Evolutionary conservation across 2,329 filamentous ascomycete genomes (phyloP).

Genomic region (Botryotinia narcissicola): DNA sequence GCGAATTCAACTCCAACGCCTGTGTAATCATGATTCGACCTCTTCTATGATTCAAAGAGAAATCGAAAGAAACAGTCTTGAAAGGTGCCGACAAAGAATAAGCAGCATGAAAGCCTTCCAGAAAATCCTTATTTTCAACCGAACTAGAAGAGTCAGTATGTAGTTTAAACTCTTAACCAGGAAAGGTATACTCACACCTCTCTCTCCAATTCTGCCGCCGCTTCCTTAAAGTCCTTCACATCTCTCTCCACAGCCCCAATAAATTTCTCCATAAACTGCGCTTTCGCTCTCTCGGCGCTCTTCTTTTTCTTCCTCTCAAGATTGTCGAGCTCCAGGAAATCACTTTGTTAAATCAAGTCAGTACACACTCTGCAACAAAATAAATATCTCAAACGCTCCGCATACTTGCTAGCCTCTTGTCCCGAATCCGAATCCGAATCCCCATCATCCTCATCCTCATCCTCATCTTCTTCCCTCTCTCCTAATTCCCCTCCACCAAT

Average conservation of each 20-base stretch:
- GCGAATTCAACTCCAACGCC: background rate
- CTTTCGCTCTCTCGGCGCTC: background rate
- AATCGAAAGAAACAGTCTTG: background rate
- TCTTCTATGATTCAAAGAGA: constrained; percentile 9
- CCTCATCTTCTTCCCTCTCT: background rate
- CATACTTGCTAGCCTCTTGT: constrained; percentile 34
- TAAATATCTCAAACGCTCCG: background rate
- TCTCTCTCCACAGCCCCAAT: background rate
- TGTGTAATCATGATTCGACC: constrained; percentile 4
- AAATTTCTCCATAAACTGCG: constrained; percentile 11
- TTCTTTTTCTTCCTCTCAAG: constrained; percentile 17
- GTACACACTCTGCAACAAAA: background rate
- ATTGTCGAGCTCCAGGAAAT: constrained; percentile 8
- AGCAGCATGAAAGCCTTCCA: background rate
- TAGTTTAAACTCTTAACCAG: background rate
- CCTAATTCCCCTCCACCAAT: background rate
- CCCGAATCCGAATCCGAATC: too few relatives aligned
- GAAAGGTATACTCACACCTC: background rate
- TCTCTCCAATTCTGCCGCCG: background rate
- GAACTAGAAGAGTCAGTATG: background rate
- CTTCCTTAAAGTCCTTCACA: background rate
- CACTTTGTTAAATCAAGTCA: background rate
- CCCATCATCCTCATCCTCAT: constrained; percentile 28
- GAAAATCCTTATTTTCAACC: background rate
- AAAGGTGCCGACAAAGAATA: constrained; percentile 6